Conservation (phyloP, 352 stramenopile genomes). For the Phytophthora fragariae region DNA sequence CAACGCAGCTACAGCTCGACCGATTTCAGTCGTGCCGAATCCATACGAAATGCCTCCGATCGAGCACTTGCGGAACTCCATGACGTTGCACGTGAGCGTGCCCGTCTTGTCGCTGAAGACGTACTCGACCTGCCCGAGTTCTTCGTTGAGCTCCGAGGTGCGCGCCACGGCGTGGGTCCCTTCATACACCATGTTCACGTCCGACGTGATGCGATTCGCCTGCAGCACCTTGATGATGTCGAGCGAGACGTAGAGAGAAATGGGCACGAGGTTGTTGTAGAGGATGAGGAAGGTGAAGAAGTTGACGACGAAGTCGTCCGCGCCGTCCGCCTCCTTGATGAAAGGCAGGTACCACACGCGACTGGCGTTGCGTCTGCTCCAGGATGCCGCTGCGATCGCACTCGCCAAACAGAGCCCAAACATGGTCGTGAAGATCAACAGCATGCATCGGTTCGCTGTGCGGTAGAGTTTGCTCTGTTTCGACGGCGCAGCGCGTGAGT, state of each 20-base stretch:
- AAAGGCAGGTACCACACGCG: slow-evolving; percentile 66
- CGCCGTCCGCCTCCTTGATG: slow-evolving; percentile 36
- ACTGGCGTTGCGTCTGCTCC: slow-evolving; percentile 45
- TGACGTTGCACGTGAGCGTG: slow-evolving; percentile 98
- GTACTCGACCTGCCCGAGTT: slow-evolving; percentile 96
- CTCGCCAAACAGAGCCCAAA: slow-evolving; percentile 67
- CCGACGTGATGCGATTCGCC: slow-evolving; percentile 85
- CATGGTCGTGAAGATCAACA: slow-evolving; percentile 78
- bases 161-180: slow-evolving; percentile 79
- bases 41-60: slow-evolving; percentile 89
- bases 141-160: slow-evolving; percentile 92
- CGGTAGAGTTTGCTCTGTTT: slow-evolving; percentile 88
- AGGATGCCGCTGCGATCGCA: slow-evolving; percentile 45
- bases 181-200: slow-evolving; percentile 86
- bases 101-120: slow-evolving; percentile 99
- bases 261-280: slow-evolving; percentile 96
- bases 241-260: slow-evolving; percentile 97
- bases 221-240: slow-evolving; percentile 94
- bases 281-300: slow-evolving; percentile 95
- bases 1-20: slow-evolving; percentile 91
- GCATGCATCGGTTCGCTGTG: slow-evolving; percentile 84
- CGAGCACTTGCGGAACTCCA: slow-evolving; percentile 95
- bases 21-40: slow-evolving; percentile 89
- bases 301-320: slow-evolving; percentile 65
- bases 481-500: slow-evolving; percentile 70